phyloP scores from a whole-genome alignment of 139 green algal species.

The Micractinium conductrix region DNA sequence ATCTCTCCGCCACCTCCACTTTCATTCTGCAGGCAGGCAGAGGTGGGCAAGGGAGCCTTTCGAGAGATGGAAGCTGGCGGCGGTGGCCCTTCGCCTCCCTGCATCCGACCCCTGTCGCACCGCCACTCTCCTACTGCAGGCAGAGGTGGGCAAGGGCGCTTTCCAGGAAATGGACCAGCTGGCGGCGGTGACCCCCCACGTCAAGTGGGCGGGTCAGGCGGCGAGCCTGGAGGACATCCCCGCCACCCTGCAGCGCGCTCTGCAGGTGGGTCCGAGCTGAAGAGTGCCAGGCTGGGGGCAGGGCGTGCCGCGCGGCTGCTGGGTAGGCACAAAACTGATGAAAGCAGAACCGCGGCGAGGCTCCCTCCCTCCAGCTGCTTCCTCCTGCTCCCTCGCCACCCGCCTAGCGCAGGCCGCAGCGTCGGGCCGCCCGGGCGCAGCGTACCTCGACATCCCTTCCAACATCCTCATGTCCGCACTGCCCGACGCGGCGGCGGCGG shows the following conservation, averaged over 20 bases:
- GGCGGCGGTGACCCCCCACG: slow-evolving; percentile 56
- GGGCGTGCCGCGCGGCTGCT: too few species aligned
- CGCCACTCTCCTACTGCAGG: too few species aligned
- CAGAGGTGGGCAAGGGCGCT: slow-evolving; percentile 76
- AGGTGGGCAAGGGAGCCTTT: too few species aligned
- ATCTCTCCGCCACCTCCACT: neutral
- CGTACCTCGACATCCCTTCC: slow-evolving; percentile 83
- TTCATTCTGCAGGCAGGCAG: neutral
- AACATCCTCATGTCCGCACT: slow-evolving; percentile 63
- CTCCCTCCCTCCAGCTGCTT: too few species aligned
- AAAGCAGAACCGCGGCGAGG: too few species aligned
- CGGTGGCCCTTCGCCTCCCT: too few species aligned
- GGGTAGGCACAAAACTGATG: too few species aligned
- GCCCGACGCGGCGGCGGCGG: neutral
- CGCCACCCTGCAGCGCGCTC: neutral
- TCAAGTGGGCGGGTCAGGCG: slow-evolving; percentile 58
- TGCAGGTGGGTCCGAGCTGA: neutral
- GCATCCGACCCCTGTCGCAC: too few species aligned
- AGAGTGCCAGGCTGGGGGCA: too few species aligned
- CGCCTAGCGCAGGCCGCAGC: slow-evolving; percentile 42
- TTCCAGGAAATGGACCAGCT: slow-evolving; percentile 91
- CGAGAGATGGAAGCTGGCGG: too few species aligned
- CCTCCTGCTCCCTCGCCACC: too few species aligned
- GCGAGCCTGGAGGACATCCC: slow-evolving; percentile 45
- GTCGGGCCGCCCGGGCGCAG: slow-evolving; percentile 65